Base-by-base conservation (phyloP, 2,329 filamentous ascomycete species). In the Beauveria medogensis region DNA sequence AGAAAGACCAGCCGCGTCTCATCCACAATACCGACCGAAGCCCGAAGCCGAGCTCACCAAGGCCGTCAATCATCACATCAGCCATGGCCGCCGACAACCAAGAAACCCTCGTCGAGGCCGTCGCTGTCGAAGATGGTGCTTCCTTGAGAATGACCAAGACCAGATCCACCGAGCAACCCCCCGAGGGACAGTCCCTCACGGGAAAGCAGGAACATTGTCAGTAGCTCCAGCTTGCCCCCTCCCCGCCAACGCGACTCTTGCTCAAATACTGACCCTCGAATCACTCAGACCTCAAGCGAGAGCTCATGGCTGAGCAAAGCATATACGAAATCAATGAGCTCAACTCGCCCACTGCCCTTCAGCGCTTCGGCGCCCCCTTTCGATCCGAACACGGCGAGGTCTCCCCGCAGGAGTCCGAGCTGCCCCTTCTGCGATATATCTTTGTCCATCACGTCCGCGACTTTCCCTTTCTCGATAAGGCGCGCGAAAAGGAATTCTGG, bases 401-500 rank as follows among this genome's bases (percentile, higher is more conserved):
- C 26, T 88, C 92, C 4, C 94, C 94, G 16, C 83, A 96, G 63
- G 92, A 99, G 71, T 97, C 92, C 2, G 93, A 97, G 68, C 81
- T 99, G 30, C 94, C 94, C 20, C 89, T 99, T 64, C 80, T 99
- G 64, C 86, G 94, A 66, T 97, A 94, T 77, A 96, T 99, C 70
- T 99, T 99, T 72, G 94, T 97, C 59, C 89, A 97, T 72, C 92
- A 97, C 86, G 86, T 99, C 63, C 91, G 94, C 70, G 95, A 97
- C 69, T 99, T 99, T 69, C 94, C 94, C 1, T 99, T 99, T 71
- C 83, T 99, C 65, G 92, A 99, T 75, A 91, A 96, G 80, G 94
- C 94, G 24, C 89, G 86, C 70, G 94, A 99, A 82, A 96, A 97
- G 82, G 94, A 99, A 76, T 99, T 99, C 70, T 99, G 94, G 94